Conservation (phyloP, 768 basidiomycete species). For the Russula griseocarnosa region DNA sequence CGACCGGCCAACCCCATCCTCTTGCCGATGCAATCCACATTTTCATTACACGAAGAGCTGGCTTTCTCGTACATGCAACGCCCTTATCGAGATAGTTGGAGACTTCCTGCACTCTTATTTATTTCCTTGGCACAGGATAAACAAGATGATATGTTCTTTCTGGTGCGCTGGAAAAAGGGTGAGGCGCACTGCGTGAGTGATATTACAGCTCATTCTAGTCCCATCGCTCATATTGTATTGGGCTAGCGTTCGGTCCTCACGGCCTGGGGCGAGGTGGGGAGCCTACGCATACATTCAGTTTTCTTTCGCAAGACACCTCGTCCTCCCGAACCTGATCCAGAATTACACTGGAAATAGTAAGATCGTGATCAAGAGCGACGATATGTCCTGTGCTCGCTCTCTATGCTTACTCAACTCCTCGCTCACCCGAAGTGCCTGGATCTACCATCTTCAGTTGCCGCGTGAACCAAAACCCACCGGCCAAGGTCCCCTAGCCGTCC, state of each 20-base stretch:
- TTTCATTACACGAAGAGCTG: too few relatives aligned
- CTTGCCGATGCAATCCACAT: too few relatives aligned
- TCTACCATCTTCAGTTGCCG: slow-evolving; percentile 32
- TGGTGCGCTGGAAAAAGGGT: slow-evolving; percentile 35
- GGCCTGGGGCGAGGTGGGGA: slow-evolving; percentile 15
- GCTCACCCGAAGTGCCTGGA: slow-evolving; percentile 17
- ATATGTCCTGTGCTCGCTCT: too few relatives aligned
- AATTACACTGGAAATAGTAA: too few relatives aligned
- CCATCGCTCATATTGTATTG: not conserved
- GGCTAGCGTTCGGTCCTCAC: slow-evolving; percentile 21
- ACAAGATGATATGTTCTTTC: slow-evolving; percentile 24
- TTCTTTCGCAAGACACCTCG: slow-evolving; percentile 32
- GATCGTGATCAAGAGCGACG: too few relatives aligned
- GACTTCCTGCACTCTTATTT: slow-evolving; percentile 22
- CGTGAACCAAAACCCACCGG: slow-evolving; percentile 31
- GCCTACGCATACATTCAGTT: slow-evolving; percentile 32
- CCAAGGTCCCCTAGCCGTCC: not conserved
- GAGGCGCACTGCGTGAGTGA: slow-evolving; percentile 28
- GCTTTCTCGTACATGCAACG: too few relatives aligned
- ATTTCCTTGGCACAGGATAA: slow-evolving; percentile 15
- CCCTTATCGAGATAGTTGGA: too few relatives aligned
- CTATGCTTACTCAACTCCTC: slow-evolving; percentile 28
- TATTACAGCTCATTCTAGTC: not conserved
- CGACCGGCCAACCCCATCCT: too few relatives aligned
- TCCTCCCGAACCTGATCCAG: too few relatives aligned